phyloP scores from a whole-genome alignment of 768 basidiomycete genomes.

The Coprinopsis marcescibilis region DNA sequence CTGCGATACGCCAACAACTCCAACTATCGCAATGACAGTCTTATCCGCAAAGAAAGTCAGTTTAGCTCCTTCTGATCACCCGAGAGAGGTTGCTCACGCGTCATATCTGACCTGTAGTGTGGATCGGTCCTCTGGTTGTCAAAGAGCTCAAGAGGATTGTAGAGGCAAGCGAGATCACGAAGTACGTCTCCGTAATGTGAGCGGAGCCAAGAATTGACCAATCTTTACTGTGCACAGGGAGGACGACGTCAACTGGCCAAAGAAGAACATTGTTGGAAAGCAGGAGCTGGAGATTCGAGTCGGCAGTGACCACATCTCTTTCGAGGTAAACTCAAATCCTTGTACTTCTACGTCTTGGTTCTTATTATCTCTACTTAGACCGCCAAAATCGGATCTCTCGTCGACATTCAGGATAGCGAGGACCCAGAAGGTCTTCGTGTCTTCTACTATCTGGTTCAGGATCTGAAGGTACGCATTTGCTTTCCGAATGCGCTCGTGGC shows the following conservation, averaged over 20 bases:
- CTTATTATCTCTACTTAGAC: slow-evolving; percentile 48
- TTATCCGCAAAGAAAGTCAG: slow-evolving; percentile 98
- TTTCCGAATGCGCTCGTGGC: neutral
- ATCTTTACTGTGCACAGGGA: slow-evolving; percentile 50
- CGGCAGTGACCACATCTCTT: slow-evolving; percentile 93
- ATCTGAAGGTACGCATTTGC: slow-evolving; percentile 67
- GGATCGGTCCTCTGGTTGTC: slow-evolving; percentile 85
- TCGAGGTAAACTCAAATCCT: slow-evolving; percentile 60
- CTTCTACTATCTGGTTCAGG: slow-evolving; percentile 98
- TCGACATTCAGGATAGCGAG: slow-evolving; percentile 94
- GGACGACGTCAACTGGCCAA: slow-evolving; percentile 98
- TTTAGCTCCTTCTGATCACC: slow-evolving; percentile 13
- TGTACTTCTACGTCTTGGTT: neutral
- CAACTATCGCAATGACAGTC: slow-evolving; percentile 95
- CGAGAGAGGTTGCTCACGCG: neutral
- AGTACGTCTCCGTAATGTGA: slow-evolving; percentile 43
- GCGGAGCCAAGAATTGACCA: neutral
- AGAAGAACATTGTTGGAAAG: slow-evolving; percentile 98
- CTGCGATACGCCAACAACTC: slow-evolving; percentile 99
- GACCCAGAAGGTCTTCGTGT: slow-evolving; percentile 97
- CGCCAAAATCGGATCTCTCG: slow-evolving; percentile 94
- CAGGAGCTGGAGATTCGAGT: slow-evolving; percentile 95
- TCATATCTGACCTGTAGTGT: slow-evolving; percentile 53
- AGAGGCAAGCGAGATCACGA: slow-evolving; percentile 88
- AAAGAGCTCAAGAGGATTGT: slow-evolving; percentile 95